Evolutionary conservation across 2,329 filamentous ascomycete genomes (phyloP), one percentile per base, ranked within the genome.

Genomic region (Neocatenulostroma microsporum): DNA sequence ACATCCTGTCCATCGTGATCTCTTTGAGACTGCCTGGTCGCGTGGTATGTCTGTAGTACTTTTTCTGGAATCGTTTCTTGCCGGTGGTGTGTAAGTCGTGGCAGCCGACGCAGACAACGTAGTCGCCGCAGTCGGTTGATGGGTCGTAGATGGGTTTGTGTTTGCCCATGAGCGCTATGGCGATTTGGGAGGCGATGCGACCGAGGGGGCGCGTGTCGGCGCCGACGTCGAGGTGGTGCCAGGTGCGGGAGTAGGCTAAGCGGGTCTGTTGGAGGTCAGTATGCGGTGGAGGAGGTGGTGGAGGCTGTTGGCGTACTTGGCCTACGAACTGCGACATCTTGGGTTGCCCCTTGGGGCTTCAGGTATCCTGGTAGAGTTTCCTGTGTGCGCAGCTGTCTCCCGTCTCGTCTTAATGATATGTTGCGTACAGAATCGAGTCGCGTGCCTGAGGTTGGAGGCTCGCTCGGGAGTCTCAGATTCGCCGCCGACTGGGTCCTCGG

Each of bases 111-210:
- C 91, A 40, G 1, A 98, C 89, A 10, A 98, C 88, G 64, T 98
- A 98, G 76, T 98, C 91, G 52, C 91, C 91, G 73, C 91, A 96
- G 72, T 98, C 91, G 44, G 88, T 95, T 15, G 87, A 94, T 2
- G 91, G 91, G 66, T 96, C 85, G 69, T 80, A 98, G 63, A 91
- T 94, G 15, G 91, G 91, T 69, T 98, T 98, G 74, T 98, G 83
- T 73, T 98, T 98, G 67, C 91, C 91, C 88, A 96, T 95, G 35
- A 95, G 78, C 42, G 85, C 72, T 36, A 81, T 71, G 44, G 88
- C 89, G 62, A 95, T 94, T 46, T 82, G 79, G 36, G 82, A 86
- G 44, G 89, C 89, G 34, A 95, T 74, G 27, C 89, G 86, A 51
- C 89, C 89, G 26, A 95, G 81, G n/a, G 86, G 80, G 11, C 87